phyloP scores from a whole-genome alignment of 331 rosid species.

The Rhamnella rubrinervis region DNA sequence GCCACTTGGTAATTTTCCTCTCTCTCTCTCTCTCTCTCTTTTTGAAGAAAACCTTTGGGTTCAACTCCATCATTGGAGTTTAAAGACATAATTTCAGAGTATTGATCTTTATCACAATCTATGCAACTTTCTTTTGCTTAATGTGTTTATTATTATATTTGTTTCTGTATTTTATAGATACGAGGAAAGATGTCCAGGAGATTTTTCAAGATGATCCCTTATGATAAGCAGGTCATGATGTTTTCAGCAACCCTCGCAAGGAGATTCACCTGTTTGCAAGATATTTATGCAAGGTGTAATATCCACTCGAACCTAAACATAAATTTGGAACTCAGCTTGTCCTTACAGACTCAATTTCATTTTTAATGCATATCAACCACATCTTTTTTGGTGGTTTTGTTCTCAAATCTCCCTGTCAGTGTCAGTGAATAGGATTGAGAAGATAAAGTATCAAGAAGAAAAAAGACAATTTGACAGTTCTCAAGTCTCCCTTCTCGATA shows the following conservation, averaged over 20 bases:
- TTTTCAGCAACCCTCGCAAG: slow-evolving; percentile 97
- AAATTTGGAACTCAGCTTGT: not conserved
- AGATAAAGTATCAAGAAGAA: not conserved
- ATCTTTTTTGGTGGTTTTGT: too few species aligned
- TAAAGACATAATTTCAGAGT: not conserved
- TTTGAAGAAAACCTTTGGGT: too few species aligned
- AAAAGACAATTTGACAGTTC: too few species aligned
- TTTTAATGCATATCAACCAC: too few species aligned
- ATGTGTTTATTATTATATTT: not conserved
- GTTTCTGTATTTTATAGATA: slow-evolving; percentile 50
- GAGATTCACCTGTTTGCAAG: slow-evolving; percentile 99
- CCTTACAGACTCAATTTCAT: not conserved
- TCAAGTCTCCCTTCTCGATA: not conserved
- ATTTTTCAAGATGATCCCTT: slow-evolving; percentile 97
- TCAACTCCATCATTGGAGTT: not conserved
- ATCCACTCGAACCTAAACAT: slow-evolving; percentile 26
- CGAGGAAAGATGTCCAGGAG: slow-evolving; percentile 93
- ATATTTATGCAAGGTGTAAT: slow-evolving; percentile 99
- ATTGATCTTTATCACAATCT: not conserved
- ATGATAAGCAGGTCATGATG: slow-evolving; percentile 99
- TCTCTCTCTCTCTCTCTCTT: too few species aligned
- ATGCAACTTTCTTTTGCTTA: not conserved
- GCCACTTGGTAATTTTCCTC: slow-evolving; percentile 69
- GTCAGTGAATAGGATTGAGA: not conserved
- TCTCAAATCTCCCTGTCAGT: too few species aligned